Evolutionary conservation across 2,329 filamentous ascomycete species (phyloP), one percentile per base, ranked within the genome.

Genomic region (Alternaria gaisen): DNA sequence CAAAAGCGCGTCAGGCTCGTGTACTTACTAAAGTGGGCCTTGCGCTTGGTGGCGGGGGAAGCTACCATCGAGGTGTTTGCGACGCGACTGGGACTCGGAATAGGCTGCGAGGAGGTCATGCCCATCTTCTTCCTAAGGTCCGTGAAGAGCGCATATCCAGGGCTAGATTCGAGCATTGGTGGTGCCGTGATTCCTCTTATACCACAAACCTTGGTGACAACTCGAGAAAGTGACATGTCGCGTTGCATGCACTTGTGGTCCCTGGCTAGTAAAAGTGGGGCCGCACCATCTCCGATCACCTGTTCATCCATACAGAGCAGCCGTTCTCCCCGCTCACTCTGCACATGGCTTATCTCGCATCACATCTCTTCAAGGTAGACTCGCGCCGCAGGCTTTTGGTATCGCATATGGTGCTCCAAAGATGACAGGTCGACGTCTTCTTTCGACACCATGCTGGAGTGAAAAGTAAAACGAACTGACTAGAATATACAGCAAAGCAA

Each of bases 11-110:
- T 41, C 52, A 41, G 30, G 36, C 34, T 41, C 22, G 48, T 64
- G 28, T 59, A 66, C 68, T 66, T 56, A 68, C 66, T 65, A 53
- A 53, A 66, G 63, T 55, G 58, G 65, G 50, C 52, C 48, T 30
- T 42, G 48, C 48, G 58, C 50, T 60, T 53, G 42, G 58, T 42
- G 44, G 47, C 32, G n/a, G 52, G 56, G 51, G 63, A 54, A 53
- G 59, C 48, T 60, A 56, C 52, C 46, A 43, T 47, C 16, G 47
- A 40, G 48, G 44, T 20, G 12, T 38, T 12, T 20, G 24, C 53
- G 46, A 24, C 50, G 50, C 47, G 52, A 22, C 32, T 36, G 22
- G 51, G 26, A n/a, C 50, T 34, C 5, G 38, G 51, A 11, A 63
- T 18, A 30, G 67, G 66, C 24, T 68, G 67, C 28, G 66, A 70